Percentiles rank a stretch among this genome's conserved stretches.
phyloP scores from a whole-genome alignment of 139 green algal genomes.

The Picochlorum sp. region DNA sequence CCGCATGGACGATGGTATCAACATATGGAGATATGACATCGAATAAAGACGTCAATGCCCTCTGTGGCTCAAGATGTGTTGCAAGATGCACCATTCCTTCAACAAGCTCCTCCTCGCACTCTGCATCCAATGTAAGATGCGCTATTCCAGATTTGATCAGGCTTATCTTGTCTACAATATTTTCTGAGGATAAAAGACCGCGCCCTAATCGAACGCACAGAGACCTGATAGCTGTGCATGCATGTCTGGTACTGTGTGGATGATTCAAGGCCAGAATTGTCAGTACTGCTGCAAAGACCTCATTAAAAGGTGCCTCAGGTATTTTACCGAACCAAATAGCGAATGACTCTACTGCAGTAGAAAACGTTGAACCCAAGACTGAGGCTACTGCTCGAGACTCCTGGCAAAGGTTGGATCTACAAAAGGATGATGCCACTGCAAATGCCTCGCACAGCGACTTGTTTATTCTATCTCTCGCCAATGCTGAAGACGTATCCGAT shows the following conservation, averaged over 20 bases:
- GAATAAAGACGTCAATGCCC: background rate
- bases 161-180: background rate
- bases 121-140: background rate
- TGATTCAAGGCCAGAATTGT: background rate
- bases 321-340: slow-evolving; percentile 45
- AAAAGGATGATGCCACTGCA: background rate
- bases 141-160: background rate
- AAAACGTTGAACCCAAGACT: slow-evolving; percentile 11
- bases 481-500: background rate
- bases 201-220: background rate
- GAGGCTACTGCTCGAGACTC: background rate
- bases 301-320: slow-evolving; percentile 10
- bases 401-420: background rate
- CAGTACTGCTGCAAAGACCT: slow-evolving; percentile 5
- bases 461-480: background rate
- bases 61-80: background rate
- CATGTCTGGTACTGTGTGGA: background rate
- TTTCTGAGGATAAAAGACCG: background rate
- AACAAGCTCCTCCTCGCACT: slow-evolving; percentile 1
- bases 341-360: slow-evolving; percentile 38
- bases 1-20: background rate
- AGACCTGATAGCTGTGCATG: background rate
- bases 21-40: background rate
- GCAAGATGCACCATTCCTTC: background rate
- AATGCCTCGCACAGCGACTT: background rate